These are phyloP conservation scores for Vitis labrusca DNA, from an alignment of 164 flowering plant species.

Conservation along the genomic window DNA sequence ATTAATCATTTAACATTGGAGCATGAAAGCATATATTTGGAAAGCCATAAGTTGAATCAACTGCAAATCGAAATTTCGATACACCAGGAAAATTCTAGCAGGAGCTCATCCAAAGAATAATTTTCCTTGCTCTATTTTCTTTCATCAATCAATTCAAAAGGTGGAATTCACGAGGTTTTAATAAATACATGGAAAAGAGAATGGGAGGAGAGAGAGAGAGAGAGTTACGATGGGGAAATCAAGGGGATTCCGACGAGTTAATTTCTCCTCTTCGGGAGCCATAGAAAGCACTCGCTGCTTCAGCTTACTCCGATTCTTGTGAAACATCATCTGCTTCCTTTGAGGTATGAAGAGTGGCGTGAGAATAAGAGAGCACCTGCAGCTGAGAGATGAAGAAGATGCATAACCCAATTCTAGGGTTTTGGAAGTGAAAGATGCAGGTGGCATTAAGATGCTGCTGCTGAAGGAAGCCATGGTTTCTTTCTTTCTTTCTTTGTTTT, in stretches of 20 bases:
- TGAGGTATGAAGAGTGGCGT: background rate
- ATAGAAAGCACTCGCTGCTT: conserved; percentile 47
- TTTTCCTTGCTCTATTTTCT: too few relatives aligned
- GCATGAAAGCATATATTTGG: background rate
- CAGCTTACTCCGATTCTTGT: conserved; percentile 7
- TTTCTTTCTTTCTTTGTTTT: too few relatives aligned
- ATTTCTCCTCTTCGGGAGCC: conserved; percentile 84
- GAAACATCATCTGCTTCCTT: background rate
- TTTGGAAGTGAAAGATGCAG: conserved; percentile 6
- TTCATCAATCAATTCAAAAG: too few relatives aligned
- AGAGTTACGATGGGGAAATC: conserved; percentile 74
- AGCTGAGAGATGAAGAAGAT: conserved; percentile 6
- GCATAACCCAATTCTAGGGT: conserved; percentile 3
- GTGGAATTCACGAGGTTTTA: background rate
- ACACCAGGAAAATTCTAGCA: too few relatives aligned
- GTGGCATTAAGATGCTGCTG: conserved; percentile 8
- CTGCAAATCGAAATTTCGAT: too few relatives aligned
- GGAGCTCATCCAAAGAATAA: too few relatives aligned
- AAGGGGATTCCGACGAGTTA: conserved; percentile 80
- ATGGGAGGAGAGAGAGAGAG: conserved; percentile 3
- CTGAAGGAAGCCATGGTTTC: too few relatives aligned
- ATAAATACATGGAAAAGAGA: background rate
- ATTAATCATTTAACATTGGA: background rate
- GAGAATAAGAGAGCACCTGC: conserved; percentile 13
- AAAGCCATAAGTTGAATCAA: too few relatives aligned